These are phyloP conservation scores for Tephrocybe sp. DNA, from an alignment of 768 basidiomycete genomes.

Conservation along the genomic window DNA sequence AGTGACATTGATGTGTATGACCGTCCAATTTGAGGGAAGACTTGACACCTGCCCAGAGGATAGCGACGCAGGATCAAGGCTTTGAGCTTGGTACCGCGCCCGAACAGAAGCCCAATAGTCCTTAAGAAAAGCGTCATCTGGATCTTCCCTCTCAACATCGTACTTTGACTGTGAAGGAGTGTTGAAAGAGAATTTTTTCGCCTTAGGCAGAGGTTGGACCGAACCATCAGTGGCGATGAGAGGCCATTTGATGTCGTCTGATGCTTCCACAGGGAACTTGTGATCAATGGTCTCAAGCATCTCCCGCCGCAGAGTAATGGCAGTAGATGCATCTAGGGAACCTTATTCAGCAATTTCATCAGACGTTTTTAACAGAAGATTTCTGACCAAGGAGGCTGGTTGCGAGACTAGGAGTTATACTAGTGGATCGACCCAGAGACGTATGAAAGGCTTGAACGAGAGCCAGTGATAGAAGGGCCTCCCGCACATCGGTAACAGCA, in stretches of 20 bases:
- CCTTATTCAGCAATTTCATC: neutral
- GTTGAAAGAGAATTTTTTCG: constrained; percentile 16
- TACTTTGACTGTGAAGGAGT: constrained; percentile 34
- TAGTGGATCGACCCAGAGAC: constrained; percentile 65
- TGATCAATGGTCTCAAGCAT: constrained; percentile 78
- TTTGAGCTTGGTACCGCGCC: constrained; percentile 50
- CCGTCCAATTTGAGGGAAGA: constrained; percentile 79
- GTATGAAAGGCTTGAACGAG: constrained; percentile 76
- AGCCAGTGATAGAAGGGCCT: constrained; percentile 70
- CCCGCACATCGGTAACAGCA: constrained; percentile 68
- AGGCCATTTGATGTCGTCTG: constrained; percentile 81
- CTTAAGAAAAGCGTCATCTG: constrained; percentile 32
- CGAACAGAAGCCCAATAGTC: constrained; percentile 65
- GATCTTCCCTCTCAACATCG: constrained; percentile 34
- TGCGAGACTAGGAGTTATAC: constrained; percentile 52
- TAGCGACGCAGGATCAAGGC: constrained; percentile 40
- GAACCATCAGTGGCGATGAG: constrained; percentile 45
- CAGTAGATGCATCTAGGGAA: constrained; percentile 63
- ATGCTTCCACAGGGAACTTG: constrained; percentile 53
- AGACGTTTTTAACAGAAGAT: constrained; percentile 1
- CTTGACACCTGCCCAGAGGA: constrained; percentile 38
- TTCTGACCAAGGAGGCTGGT: constrained; percentile 65
- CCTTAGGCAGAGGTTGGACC: constrained; percentile 29
- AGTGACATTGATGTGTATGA: constrained; percentile 81
- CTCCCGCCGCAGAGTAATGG: constrained; percentile 83